phyloP scores from a whole-genome alignment of 2,329 filamentous ascomycete species.

The Chaetomium globosum region DNA sequence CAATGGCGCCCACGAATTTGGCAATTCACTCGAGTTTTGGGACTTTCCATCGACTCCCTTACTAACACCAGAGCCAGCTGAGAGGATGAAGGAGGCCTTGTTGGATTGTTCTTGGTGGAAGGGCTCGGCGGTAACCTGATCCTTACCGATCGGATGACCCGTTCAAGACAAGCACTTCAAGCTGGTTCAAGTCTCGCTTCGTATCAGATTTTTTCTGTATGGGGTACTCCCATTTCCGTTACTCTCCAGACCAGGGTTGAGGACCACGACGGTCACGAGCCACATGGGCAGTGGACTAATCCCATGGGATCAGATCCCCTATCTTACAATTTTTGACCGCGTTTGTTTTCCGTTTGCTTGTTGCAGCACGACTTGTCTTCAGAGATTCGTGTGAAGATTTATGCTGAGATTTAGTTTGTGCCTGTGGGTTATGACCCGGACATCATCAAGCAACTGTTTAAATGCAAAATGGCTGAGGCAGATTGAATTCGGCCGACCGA shows the following conservation, averaged over 20 bases:
- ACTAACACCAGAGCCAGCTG: background rate
- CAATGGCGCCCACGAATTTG: background rate
- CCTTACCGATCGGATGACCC: background rate
- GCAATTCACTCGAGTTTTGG: background rate
- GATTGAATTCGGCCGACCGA: too few relatives aligned
- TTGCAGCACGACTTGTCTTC: too few relatives aligned
- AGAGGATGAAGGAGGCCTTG: background rate
- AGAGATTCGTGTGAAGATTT: too few relatives aligned
- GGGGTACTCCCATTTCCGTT: background rate
- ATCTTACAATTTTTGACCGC: background rate
- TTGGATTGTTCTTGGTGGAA: background rate
- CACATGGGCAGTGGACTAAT: background rate
- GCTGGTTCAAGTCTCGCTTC: background rate
- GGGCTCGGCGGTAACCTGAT: background rate
- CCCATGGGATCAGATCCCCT: background rate
- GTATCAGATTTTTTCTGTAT: background rate
- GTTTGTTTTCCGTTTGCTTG: background rate
- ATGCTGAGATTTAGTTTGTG: too few relatives aligned
- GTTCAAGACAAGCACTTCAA: background rate
- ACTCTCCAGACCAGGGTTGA: background rate
- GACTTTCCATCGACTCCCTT: background rate
- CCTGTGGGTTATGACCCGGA: too few relatives aligned
- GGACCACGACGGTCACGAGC: background rate
- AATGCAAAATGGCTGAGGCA: too few relatives aligned
- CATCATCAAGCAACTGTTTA: too few relatives aligned